These are phyloP conservation scores for Setaria italica DNA, from an alignment of 202 grass and related monocot species.

Conservation along the genomic window DNA sequence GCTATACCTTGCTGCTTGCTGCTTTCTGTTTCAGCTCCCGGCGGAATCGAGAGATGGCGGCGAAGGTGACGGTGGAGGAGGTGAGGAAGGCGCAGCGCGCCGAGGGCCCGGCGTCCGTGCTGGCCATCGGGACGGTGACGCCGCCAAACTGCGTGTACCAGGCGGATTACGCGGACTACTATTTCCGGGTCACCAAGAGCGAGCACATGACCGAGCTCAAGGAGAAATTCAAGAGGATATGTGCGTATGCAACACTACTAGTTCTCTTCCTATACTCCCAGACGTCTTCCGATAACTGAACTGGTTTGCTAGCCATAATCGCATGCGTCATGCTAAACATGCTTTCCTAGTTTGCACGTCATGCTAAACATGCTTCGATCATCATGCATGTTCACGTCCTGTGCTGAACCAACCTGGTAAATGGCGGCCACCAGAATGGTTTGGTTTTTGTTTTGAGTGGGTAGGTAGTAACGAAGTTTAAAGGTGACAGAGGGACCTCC, in stretches of 20 bases:
- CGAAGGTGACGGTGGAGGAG: constrained; percentile 14
- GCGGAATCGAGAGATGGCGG: neutral
- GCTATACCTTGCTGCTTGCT: neutral
- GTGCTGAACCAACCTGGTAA: too few species aligned
- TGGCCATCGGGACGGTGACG: neutral
- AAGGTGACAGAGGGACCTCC: too few species aligned
- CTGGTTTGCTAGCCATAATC: too few species aligned
- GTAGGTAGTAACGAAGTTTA: too few species aligned
- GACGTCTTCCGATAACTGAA: too few species aligned
- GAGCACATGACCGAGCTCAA: constrained; percentile 54
- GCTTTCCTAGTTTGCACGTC: too few species aligned
- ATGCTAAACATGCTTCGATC: too few species aligned
- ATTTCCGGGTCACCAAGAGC: constrained; percentile 3
- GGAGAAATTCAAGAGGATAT: constrained; percentile 68
- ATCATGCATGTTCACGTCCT: too few species aligned
- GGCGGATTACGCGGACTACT: neutral
- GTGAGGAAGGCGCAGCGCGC: constrained; percentile 16
- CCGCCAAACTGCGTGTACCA: neutral
- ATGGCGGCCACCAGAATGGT: too few species aligned
- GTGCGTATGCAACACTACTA: constrained; percentile 24
- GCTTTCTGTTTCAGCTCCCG: neutral
- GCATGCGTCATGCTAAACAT: too few species aligned
- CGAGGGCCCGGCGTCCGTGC: neutral
- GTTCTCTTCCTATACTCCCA: too few species aligned
- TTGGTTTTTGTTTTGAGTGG: too few species aligned